These are phyloP conservation scores for Umbelopsis isabellina DNA, from an alignment of 192 early-diverging fungal species.

Conservation along the genomic window DNA sequence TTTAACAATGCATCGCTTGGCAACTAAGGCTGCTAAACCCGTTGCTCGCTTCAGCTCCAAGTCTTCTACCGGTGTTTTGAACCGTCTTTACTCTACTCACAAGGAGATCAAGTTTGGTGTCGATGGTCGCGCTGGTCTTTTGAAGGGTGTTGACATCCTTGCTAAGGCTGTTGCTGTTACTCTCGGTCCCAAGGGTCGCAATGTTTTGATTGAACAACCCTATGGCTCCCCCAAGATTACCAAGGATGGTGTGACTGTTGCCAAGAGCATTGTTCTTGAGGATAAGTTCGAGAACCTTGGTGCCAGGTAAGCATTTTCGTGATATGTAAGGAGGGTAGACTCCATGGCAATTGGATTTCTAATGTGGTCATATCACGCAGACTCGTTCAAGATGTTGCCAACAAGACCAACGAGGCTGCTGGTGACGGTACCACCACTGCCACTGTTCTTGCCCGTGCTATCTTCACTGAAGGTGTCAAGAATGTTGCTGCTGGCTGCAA, in stretches of 20 bases:
- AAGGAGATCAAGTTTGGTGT: conserved; percentile 98
- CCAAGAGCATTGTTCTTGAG: conserved; percentile 94
- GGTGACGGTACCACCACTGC: conserved; percentile 99
- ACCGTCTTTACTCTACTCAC: conserved; percentile 81
- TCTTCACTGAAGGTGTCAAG: conserved; percentile 99
- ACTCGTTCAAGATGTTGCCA: conserved; percentile 99
- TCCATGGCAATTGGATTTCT: not conserved
- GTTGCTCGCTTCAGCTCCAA: conserved; percentile 11
- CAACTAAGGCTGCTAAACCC: conserved; percentile 28
- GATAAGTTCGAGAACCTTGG: conserved; percentile 99
- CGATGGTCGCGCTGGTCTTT: conserved; percentile 90
- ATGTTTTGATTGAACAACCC: conserved; percentile 97
- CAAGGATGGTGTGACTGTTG: conserved; percentile 99
- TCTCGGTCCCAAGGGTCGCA: conserved; percentile 98
- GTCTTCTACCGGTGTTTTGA: conserved; percentile 37
- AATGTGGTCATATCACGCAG: conserved; percentile 32
- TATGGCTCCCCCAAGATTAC: conserved; percentile 99
- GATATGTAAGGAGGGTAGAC: not conserved
- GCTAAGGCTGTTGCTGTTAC: conserved; percentile 99
- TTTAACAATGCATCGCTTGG: conserved; percentile 36
- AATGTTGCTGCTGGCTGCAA: conserved; percentile 99
- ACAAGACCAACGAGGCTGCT: conserved; percentile 99
- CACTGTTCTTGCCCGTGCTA: conserved; percentile 96
- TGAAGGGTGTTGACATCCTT: conserved; percentile 94
- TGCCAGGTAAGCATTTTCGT: conserved; percentile 61